Percentiles rank a stretch among this genome's conserved stretches.
Evolutionary conservation across 352 stramenopile species (phyloP).

Genomic region (Globisporangium orthogonon): DNA sequence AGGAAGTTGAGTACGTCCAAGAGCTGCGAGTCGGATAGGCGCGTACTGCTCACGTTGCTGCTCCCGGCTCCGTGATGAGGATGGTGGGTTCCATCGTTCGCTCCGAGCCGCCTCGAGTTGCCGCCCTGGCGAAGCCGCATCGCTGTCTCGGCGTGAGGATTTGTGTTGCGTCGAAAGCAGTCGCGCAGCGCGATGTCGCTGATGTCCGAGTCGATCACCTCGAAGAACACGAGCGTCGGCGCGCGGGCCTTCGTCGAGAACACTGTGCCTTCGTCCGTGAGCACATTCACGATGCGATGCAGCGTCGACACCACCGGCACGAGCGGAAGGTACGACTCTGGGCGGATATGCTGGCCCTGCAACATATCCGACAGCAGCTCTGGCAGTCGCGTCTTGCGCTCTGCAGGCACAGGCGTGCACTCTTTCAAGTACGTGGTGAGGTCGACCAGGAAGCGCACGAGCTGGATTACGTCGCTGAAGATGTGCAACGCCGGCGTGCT

Average conservation of each 20-base stretch:
- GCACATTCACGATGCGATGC: constrained; percentile 44
- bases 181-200: constrained; percentile 16
- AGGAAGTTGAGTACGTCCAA: constrained; percentile 51
- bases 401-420: constrained; percentile 31
- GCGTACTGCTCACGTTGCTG: neutral
- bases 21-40: constrained; percentile 12
- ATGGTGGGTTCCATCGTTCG: neutral
- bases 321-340: constrained; percentile 46
- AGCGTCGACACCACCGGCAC: constrained; percentile 15
- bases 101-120: neutral
- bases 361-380: constrained; percentile 37
- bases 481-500: constrained; percentile 40
- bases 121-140: neutral
- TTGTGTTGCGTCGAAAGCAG: constrained; percentile 15
- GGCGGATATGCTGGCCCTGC: constrained; percentile 32
- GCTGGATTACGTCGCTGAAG: constrained; percentile 49
- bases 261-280: constrained; percentile 54
- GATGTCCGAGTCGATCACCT: constrained; percentile 33
- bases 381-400: constrained; percentile 41
- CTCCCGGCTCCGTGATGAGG: neutral
- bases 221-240: constrained; percentile 61
- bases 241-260: constrained; percentile 67
- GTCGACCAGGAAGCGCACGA: constrained; percentile 57
- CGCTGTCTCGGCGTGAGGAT: constrained; percentile 5
- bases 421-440: constrained; percentile 62